Percentiles rank a stretch among this genome's conserved stretches.
Conservation (phyloP, 805 yeast species). For the Nakazawaea anatomiae region DNA sequence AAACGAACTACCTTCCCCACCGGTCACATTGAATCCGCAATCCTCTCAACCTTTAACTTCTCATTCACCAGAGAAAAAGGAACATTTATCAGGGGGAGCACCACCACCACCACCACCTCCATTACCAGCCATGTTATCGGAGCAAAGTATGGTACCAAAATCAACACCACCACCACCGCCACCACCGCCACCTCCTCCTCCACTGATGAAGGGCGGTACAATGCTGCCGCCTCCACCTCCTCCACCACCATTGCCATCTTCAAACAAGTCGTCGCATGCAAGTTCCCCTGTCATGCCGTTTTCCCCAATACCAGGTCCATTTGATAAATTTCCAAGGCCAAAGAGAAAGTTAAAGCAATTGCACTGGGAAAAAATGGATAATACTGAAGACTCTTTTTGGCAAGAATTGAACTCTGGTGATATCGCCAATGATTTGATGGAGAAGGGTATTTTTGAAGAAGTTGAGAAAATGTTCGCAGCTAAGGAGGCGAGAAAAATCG, state of each 20-base stretch:
- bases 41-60: slow-evolving; percentile 31
- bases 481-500: slow-evolving; percentile 37
- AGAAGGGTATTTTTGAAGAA: slow-evolving; percentile 60
- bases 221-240: slow-evolving; percentile 18
- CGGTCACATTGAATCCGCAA: slow-evolving; percentile 6
- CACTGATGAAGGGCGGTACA: slow-evolving; percentile 7
- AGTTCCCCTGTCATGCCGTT: slow-evolving; percentile 16
- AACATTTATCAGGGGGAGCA: background rate
- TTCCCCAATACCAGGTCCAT: slow-evolving; percentile 23
- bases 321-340: slow-evolving; percentile 59
- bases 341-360: slow-evolving; percentile 80
- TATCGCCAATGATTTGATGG: slow-evolving; percentile 43
- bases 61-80: slow-evolving; percentile 12
- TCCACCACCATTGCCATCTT: slow-evolving; percentile 15
- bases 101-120: slow-evolving; percentile 29
- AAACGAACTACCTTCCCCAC: background rate
- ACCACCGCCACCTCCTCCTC: slow-evolving; percentile 22
- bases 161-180: slow-evolving; percentile 25
- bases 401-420: slow-evolving; percentile 41
- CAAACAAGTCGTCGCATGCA: slow-evolving; percentile 11
- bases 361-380: slow-evolving; percentile 94
- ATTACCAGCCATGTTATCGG: slow-evolving; percentile 27
- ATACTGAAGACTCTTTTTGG: slow-evolving; percentile 86
- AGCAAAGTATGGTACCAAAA: slow-evolving; percentile 20
- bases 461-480: slow-evolving; percentile 55